A percentile compares a stretch with the other conserved stretches of the same genome.
These are phyloP conservation scores for Sporothrix phasma DNA, from an alignment of 2,329 filamentous ascomycete species.

Conservation along the genomic window DNA sequence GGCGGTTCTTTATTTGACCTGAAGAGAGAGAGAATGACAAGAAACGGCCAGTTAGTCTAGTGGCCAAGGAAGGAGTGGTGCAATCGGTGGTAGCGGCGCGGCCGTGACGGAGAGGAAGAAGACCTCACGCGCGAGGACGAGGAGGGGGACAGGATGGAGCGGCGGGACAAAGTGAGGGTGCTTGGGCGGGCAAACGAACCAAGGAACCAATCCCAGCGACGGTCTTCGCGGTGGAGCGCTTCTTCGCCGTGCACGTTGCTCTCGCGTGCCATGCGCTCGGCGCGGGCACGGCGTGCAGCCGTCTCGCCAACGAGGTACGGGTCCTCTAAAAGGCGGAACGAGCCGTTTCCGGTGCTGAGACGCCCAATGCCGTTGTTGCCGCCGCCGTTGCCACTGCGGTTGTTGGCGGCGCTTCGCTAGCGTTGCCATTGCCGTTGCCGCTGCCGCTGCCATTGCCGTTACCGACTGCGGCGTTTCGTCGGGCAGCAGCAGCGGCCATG, in stretches of 20 bases:
- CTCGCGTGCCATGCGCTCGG: constrained; percentile 48
- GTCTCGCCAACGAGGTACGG: constrained; percentile 57
- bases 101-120: not conserved
- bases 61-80: constrained; percentile 6
- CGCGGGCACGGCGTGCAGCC: constrained; percentile 47
- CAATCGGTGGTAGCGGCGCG: constrained; percentile 3
- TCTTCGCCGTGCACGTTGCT: constrained; percentile 35
- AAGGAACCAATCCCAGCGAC: constrained; percentile 51
- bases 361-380: constrained; percentile 10
- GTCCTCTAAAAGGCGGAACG: constrained; percentile 49
- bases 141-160: not conserved
- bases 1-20: constrained; percentile 18
- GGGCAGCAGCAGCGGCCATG: constrained; percentile 8
- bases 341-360: constrained; percentile 21
- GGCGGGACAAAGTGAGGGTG: constrained; percentile 23
- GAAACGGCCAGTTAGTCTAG: not conserved
- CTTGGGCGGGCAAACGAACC: constrained; percentile 36
- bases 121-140: not conserved
- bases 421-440: not conserved
- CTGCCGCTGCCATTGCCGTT: not conserved
- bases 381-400: constrained; percentile 20
- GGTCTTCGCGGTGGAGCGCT: constrained; percentile 46
- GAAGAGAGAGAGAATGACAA: not conserved
- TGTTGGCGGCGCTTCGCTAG: not conserved
- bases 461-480: constrained; percentile 10